Evolutionary conservation across 805 yeast species (phyloP), one percentile per base, ranked within the genome.

Genomic region (Kurtzmaniella fragi): DNA sequence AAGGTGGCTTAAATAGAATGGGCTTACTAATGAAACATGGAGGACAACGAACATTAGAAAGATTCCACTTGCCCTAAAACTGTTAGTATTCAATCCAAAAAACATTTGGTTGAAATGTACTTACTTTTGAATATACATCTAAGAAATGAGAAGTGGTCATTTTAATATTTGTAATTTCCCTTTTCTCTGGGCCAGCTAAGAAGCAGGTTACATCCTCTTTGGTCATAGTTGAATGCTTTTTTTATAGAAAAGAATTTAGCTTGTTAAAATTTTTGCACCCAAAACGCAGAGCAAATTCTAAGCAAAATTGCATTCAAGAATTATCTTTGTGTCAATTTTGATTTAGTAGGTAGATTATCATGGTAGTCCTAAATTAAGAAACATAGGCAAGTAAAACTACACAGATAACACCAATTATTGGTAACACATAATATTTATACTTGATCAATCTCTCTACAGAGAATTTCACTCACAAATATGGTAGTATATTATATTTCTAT

Each of bases 1-100:
- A 77, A 0, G 91, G 91, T 0, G 90, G 79, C 23, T 69, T 64
- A 38, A 77, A 60, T 2, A 77, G 76, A 4, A 59, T 54, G 16
- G 44, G 44, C 15, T 62, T 52, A 15, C 5, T n/a, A n/a, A 13
- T 14, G 41, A 78, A 67, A 44, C 81, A 74, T 0, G 71, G 58
- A 0, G 91, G 91, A 37, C 78, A 62, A 2, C 72, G 69, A 2
- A 80, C 72, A 14, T 61, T 62, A 0, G 82, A 75, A 6, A 80
- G 52, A 42, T 78, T 77, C 75, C 77, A 70, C 46, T 70, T 73
- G 2, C 80, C 82, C 62, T 70, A 16, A 5, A 60, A 34, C 70
- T 23, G 46, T 49, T 48, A 53, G 54, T 45, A 43, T 7, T 14
- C 3, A 11, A 2, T 3, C n/a, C 9, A 20, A 15, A 9, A 26